Conservation (phyloP, 2,329 filamentous ascomycete species). For the Herpotrichia juniperi region DNA sequence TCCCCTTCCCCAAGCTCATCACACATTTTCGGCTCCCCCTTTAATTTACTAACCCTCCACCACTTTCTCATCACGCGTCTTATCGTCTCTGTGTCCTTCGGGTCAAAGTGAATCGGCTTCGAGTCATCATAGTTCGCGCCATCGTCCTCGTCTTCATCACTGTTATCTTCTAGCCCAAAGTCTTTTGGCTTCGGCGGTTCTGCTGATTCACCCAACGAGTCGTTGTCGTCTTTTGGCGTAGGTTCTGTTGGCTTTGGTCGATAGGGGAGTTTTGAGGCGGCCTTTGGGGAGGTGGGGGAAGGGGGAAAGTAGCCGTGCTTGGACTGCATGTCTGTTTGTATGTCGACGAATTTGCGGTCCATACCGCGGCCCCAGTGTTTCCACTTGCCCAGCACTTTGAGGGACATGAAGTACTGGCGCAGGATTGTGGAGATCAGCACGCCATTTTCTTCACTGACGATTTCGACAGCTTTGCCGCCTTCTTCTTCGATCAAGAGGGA, state of each 20-base stretch:
- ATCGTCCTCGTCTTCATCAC: slow-evolving; percentile 47
- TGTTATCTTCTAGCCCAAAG: slow-evolving; percentile 18
- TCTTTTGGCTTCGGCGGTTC: neutral
- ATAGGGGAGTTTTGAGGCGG: neutral
- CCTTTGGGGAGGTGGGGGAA: slow-evolving; percentile 30
- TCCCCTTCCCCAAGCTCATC: slow-evolving; percentile 65
- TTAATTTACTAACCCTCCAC: slow-evolving; percentile 71
- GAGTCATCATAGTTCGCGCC: slow-evolving; percentile 47
- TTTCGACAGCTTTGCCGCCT: slow-evolving; percentile 76
- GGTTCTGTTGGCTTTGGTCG: neutral
- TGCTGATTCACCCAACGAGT: neutral
- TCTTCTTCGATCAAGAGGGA: slow-evolving; percentile 76
- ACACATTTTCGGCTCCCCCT: slow-evolving; percentile 53
- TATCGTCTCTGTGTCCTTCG: slow-evolving; percentile 64
- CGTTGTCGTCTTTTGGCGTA: too few relatives aligned
- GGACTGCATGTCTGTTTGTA: slow-evolving; percentile 67
- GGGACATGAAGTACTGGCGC: slow-evolving; percentile 87
- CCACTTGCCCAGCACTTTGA: slow-evolving; percentile 83
- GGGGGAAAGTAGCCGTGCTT: slow-evolving; percentile 56
- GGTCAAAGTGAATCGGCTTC: slow-evolving; percentile 49
- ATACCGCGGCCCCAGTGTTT: slow-evolving; percentile 69
- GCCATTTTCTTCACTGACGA: slow-evolving; percentile 86
- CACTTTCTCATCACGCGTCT: slow-evolving; percentile 74
- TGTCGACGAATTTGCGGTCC: slow-evolving; percentile 67
- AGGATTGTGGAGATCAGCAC: slow-evolving; percentile 85